Evolutionary conservation across 2,329 filamentous ascomycete genomes (phyloP).

Genomic region (Ilyonectria sp.): DNA sequence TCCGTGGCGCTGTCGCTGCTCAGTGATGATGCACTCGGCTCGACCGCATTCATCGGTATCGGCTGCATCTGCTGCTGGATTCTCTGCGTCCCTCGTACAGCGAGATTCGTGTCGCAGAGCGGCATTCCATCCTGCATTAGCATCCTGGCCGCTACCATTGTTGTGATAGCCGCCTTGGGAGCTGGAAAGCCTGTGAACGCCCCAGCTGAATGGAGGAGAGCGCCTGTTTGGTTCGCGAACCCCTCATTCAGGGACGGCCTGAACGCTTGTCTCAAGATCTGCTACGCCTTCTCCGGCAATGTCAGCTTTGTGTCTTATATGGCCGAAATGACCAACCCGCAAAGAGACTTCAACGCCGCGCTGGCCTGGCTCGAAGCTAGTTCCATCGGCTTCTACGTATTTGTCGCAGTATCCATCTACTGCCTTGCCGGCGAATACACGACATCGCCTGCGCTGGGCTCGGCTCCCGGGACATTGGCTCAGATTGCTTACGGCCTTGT

Average conservation of each 20-base stretch:
- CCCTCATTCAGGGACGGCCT: constrained; percentile 33
- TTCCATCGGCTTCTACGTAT: constrained; percentile 37
- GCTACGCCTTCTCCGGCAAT: constrained; percentile 44
- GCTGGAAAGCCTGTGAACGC: constrained; percentile 26
- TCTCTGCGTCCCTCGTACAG: constrained; percentile 75
- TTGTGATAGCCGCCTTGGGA: constrained; percentile 43
- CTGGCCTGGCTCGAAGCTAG: constrained; percentile 30
- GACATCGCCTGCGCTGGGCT: constrained; percentile 39
- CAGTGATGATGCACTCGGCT: constrained; percentile 71
- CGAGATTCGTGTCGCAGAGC: constrained; percentile 53
- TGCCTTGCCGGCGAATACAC: constrained; percentile 39
- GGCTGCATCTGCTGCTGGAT: constrained; percentile 71
- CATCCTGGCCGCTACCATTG: constrained; percentile 41
- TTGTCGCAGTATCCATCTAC: constrained; percentile 37
- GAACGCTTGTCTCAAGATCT: constrained; percentile 36
- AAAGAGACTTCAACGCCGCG: constrained; percentile 36
- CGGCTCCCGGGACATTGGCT: constrained; percentile 33
- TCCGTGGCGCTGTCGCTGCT: constrained; percentile 78
- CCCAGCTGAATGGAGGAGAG: constrained; percentile 31
- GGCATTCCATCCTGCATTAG: constrained; percentile 40
- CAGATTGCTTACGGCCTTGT: constrained; percentile 45
- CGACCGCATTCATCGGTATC: constrained; percentile 74
- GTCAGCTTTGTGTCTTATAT: constrained; percentile 42
- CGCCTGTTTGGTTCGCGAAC: constrained; percentile 28
- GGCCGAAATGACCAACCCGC: constrained; percentile 42